phyloP scores from a whole-genome alignment of 805 yeast species.

The Metschnikowia cerradonensis region DNA sequence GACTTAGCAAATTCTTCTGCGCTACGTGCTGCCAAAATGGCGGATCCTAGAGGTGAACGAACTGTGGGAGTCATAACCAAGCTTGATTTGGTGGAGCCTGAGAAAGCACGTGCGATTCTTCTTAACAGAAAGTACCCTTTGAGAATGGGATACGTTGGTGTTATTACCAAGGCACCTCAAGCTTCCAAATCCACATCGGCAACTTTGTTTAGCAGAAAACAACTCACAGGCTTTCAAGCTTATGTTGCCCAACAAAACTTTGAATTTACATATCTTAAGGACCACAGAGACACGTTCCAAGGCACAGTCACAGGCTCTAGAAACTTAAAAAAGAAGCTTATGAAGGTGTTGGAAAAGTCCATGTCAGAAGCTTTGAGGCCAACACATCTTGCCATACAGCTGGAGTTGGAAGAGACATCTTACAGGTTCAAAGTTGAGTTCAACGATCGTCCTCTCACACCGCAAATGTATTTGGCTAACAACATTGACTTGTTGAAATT shows the following conservation, averaged over 20 bases:
- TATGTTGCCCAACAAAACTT: conserved; percentile 64
- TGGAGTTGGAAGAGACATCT: conserved; percentile 88
- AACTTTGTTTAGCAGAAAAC: conserved; percentile 46
- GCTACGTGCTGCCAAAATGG: conserved; percentile 77
- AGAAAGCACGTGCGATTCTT: conserved; percentile 61
- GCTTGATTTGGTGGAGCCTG: conserved; percentile 82
- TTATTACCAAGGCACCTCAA: conserved; percentile 77
- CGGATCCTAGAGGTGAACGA: conserved; percentile 93
- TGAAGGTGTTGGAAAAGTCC: conserved; percentile 81
- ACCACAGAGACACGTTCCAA: conserved; percentile 52
- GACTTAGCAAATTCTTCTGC: conserved; percentile 97
- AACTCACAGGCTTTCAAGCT: conserved; percentile 52
- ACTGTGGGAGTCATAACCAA: conserved; percentile 96
- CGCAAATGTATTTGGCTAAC: conserved; percentile 90
- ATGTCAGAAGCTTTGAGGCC: conserved; percentile 90
- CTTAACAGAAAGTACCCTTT: conserved; percentile 82
- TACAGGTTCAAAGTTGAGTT: conserved; percentile 94
- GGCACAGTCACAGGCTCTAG: conserved; percentile 76
- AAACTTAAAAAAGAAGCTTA: conserved; percentile 70
- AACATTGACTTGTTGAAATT: conserved; percentile 83
- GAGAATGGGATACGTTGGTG: conserved; percentile 97
- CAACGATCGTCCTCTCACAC: conserved; percentile 90
- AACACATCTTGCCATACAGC: conserved; percentile 78
- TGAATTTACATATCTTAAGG: conserved; percentile 54
- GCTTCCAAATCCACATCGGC: conserved; percentile 23